Evolutionary conservation across 208 protist species (phyloP).

Genomic region (Crithidia thermophila): DNA sequence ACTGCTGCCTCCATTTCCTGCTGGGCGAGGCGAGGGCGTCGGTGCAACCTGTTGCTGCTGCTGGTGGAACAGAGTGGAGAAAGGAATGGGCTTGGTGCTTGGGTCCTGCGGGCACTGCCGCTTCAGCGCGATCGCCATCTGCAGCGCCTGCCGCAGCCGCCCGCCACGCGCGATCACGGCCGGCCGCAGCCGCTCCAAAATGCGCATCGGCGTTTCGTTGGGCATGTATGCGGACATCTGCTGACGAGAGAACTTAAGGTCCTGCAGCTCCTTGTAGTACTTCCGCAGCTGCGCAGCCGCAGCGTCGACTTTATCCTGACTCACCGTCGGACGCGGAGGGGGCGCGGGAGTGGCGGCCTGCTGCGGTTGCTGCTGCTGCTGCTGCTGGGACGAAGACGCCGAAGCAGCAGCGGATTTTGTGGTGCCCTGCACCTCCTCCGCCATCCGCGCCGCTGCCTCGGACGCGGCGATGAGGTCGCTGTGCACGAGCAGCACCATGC

Average conservation of each 20-base stretch:
- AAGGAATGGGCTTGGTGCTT: slow-evolving; percentile 6
- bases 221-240: slow-evolving; percentile 76
- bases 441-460: slow-evolving; percentile 14
- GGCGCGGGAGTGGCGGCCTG: background rate
- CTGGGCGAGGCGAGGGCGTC: background rate
- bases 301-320: slow-evolving; percentile 45
- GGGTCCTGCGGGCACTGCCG: slow-evolving; percentile 33
- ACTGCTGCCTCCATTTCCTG: background rate
- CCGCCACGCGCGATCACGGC: slow-evolving; percentile 37
- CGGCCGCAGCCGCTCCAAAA: slow-evolving; percentile 65
- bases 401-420: no score
- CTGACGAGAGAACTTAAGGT: slow-evolving; percentile 55
- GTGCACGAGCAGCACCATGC: slow-evolving; percentile 54
- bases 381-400: slow-evolving; percentile 1
- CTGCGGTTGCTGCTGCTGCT: background rate
- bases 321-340: slow-evolving; percentile 7
- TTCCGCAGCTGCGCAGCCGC: slow-evolving; percentile 43
- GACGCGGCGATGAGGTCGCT: slow-evolving; percentile 51
- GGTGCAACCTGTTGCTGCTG: background rate
- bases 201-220: slow-evolving; percentile 58
- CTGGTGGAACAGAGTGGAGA: background rate
- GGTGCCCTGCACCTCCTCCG: slow-evolving; percentile 19
- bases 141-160: slow-evolving; percentile 35
- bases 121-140: slow-evolving; percentile 31
- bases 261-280: slow-evolving; percentile 74